Conservation (phyloP, 768 basidiomycete species). For the Tylopilus sp. region DNA sequence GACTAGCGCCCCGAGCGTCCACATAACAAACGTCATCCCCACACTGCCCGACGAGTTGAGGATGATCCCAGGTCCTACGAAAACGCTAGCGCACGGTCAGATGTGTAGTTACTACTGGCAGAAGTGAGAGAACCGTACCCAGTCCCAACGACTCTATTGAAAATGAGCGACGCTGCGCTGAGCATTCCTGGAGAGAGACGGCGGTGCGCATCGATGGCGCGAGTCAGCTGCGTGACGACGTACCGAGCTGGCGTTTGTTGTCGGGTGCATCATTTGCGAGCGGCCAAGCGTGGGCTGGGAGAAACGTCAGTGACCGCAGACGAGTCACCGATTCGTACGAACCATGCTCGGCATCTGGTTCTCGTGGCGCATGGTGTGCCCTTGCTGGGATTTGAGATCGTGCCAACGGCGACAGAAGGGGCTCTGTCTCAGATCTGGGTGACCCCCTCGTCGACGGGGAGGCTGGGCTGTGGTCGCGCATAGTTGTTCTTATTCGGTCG, state of each 20-base stretch:
- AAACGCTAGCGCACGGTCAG: constrained; percentile 44
- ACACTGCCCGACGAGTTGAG: constrained; percentile 66
- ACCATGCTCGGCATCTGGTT: constrained; percentile 13
- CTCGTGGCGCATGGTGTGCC: not conserved
- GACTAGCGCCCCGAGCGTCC: constrained; percentile 64
- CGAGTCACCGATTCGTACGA: not conserved
- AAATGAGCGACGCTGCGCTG: constrained; percentile 63
- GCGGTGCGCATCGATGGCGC: not conserved
- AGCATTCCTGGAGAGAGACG: constrained; percentile 20
- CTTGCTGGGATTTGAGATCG: not conserved
- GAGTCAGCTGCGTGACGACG: constrained; percentile 11
- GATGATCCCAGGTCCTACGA: constrained; percentile 67
- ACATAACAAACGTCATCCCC: constrained; percentile 64
- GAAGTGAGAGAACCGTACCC: constrained; percentile 38
- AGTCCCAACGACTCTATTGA: constrained; percentile 74
- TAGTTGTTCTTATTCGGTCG: not conserved
- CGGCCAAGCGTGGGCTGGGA: constrained; percentile 1
- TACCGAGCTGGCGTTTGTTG: constrained; percentile 50
- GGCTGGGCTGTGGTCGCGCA: not conserved
- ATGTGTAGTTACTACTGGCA: too few species aligned
- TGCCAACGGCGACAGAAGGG: constrained; percentile 13
- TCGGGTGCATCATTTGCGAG: constrained; percentile 46
- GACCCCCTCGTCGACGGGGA: not conserved
- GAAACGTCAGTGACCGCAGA: not conserved
- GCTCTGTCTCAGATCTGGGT: constrained; percentile 18